Evolutionary conservation across 192 early-diverging fungal genomes (phyloP), one percentile per base, ranked within the genome.

Genomic region (Spizellomyces punctatus): DNA sequence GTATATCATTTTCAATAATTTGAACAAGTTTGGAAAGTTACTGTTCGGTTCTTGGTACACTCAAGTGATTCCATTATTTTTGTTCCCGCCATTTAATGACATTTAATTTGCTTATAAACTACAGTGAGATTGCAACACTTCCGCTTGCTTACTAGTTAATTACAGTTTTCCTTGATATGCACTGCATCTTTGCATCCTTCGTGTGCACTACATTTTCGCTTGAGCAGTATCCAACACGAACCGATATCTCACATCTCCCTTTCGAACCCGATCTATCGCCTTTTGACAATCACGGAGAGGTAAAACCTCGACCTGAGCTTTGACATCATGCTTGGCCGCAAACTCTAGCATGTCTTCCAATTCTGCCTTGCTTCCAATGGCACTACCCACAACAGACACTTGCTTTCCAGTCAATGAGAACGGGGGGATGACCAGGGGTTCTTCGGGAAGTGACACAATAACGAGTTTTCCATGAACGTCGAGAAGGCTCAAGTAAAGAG

Each of bases 311-410:
- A 93, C 86, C 59, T 78, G 73, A 6, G 92, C 87, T 57, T 76
- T 79, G 71, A 94, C 83, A 43, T 88, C 79, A 72, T 92, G 85
- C 69, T 89, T 64, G 22, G 87, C 83, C 3, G 90, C 89, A 75
- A 92, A 92, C 21, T 88, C 82, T 3, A 92, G 73, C 79, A 88
- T 91, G 58, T 84, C 75, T 45, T 81, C 79, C 46, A 91, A 72
- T 7, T 87, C 78, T 41, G 81, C 72, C 56, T 83, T 66, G 21
- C 86, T 80, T 52, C 88, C 91, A 17, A 91, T 85, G 66, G 89
- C 50, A 21, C 85, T 88, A 5, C 91, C 92, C 58, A 93, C 9
- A 73, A 79, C 8, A 90, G 71, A 14, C 75, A 70, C 6, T 82
- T 75, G 57, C 77, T 63, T 21, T 67, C 68, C 8, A 9, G 16